These are phyloP conservation scores for Pyrus betulifolia DNA, from an alignment of 306 rosid genomes.

Conservation along the genomic window DNA sequence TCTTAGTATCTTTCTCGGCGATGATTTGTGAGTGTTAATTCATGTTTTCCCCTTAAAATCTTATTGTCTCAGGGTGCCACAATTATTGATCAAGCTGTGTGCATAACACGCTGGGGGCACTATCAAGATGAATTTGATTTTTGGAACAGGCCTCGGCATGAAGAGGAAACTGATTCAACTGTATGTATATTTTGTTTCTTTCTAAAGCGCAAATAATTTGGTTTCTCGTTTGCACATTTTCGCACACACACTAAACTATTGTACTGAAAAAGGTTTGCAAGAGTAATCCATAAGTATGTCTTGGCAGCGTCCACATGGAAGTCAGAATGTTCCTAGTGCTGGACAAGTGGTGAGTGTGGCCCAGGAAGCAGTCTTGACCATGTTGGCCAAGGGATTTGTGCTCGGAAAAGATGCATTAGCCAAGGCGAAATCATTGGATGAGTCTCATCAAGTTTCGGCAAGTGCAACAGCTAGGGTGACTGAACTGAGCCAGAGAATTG, in stretches of 20 bases:
- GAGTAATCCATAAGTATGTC: neutral
- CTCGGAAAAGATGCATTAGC: conserved; percentile 70
- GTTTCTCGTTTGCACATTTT: neutral
- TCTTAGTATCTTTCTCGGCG: neutral
- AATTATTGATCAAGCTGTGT: conserved; percentile 80
- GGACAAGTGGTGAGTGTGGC: conserved; percentile 70
- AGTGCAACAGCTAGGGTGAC: conserved; percentile 65
- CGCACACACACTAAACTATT: neutral
- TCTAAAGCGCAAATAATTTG: neutral
- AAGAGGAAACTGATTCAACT: conserved; percentile 37
- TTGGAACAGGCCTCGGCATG: conserved; percentile 54
- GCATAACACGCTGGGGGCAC: conserved; percentile 91
- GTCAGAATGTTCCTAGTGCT: conserved; percentile 52
- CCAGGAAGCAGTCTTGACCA: conserved; percentile 74
- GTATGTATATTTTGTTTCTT: conserved; percentile 30
- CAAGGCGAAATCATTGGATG: conserved; percentile 66
- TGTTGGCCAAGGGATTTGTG: conserved; percentile 75
- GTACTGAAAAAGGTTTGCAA: neutral
- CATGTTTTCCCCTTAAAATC: neutral
- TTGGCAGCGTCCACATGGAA: conserved; percentile 33
- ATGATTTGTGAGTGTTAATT: neutral
- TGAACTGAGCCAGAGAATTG: conserved; percentile 64
- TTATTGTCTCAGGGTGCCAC: conserved; percentile 72
- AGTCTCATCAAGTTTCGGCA: conserved; percentile 66
- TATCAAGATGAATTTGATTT: conserved; percentile 58